Base-by-base conservation (phyloP, 805 yeast species). In the Nakazawaea holstii region DNA sequence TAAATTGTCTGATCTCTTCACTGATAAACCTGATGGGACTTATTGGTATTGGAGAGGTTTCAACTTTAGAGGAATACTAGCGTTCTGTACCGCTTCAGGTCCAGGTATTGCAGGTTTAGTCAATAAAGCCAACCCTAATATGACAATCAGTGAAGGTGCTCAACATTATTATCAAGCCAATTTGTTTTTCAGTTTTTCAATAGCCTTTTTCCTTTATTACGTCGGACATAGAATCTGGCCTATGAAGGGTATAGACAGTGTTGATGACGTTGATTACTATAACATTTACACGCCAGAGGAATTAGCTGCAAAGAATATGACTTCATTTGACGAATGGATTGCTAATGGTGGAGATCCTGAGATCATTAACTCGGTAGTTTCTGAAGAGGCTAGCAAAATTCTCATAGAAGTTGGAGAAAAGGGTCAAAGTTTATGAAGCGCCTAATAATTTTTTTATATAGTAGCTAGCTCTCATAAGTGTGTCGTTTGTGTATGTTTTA, bases 61-160 rank as follows among this genome's bases (percentile, higher is more conserved):
- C 45, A 64, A 66, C 46, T 59, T 57, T 53, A 55, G 65, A 49
- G 60, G 59, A 11, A 15, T 65, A 4, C 37, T 56, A 40, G 60
- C 58, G 1, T 66, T 62, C 52, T 8, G 57, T 29, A 50, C 61
- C 20, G 71, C 76, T 14, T 58, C 64, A 31, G 60, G 59, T n/a
- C 72, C 72, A 3, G 68, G 68, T 15, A 51, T 69, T 8, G 73
- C 74, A 1, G 73, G 74, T 7, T 51, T 68, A 50, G 65, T 66
- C 8, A 49, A 61, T 15, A 58, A 56, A 26, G 65, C 68, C 3
- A 59, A 59, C 41, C 45, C 65, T 1, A 49, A 39, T 15, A 54
- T 64, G 27, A 17, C 31, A 0, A 45, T 65, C 32, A 52, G 53
- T 39, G 47, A 54, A 0, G 55, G 58, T 2, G 59, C 63, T 40